Base-by-base conservation (phyloP, 129 eudicot species). In the Chrysanthemum lavandulifolium region DNA sequence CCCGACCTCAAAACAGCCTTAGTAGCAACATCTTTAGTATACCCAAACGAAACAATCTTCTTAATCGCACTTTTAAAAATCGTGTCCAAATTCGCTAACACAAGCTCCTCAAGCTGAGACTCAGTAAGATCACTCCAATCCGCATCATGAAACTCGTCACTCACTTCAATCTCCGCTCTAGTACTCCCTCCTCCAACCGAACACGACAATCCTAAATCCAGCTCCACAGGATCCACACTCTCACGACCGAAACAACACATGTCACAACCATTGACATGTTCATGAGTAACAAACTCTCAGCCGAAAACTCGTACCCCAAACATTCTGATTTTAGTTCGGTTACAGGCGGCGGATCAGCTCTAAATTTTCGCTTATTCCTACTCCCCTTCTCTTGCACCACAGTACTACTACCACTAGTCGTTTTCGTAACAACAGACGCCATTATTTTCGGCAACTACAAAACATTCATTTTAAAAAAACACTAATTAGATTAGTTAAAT, bases 41-140 rank as follows among this genome's bases (percentile, higher is more conserved):
- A 94, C 60, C 98, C 98, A 65, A 69, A 83, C 27, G 92, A 91
- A 62, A 94, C 83, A 76, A 94, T 82, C 73, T 88, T 94, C 68
- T 81, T 90, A 2, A 90, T 90, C 0, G 98, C 98, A 81, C 93
- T 88, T 79, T 76, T 87, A 80, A 88, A 88, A 73, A 87, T 90
- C 0, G 91, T 74, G 63, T 90, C 96, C 85, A 94, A 80, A 70
- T 88, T 88, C 59, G 86, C 80, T 84, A 90, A 81, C 57, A 94
- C 93, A 51, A 94, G 97, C 54, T 94, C 96, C 57, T 90, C 97
- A n/a, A 94, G 82, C 88, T 90, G 93, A 36, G 86, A 74, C 74
- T 94, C 98, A 0, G 97, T 88, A 8, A 86, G 78, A 71, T 90
- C 96, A 80, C 96, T 88, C 98, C 98, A 94, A 84, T 94, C 96